Percentiles rank a stretch among this genome's conserved stretches.
phyloP scores from a whole-genome alignment of 345 rosid species.

The Citrus mangshanensis region DNA sequence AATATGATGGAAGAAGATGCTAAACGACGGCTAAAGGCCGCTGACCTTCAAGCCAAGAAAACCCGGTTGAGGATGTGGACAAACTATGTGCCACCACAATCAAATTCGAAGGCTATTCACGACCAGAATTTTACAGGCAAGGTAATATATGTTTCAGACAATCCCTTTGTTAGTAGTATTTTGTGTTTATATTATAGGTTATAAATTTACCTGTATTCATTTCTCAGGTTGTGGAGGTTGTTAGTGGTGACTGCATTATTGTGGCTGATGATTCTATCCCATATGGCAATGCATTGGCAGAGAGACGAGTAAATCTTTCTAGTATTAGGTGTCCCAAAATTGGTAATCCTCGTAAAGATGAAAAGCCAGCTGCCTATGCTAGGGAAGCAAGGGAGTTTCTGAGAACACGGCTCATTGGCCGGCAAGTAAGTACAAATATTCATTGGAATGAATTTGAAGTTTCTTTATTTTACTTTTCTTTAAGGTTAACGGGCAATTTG shows the following conservation, averaged over 20 bases:
- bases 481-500: not conserved
- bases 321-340: constrained; percentile 92
- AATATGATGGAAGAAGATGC: constrained; percentile 97
- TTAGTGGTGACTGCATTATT: constrained; percentile 89
- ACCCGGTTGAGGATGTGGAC: constrained; percentile 76
- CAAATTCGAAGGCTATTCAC: constrained; percentile 86
- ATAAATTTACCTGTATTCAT: not conserved
- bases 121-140: constrained; percentile 89
- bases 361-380: constrained; percentile 91
- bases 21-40: constrained; percentile 64
- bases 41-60: constrained; percentile 93
- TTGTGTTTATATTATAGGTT: not conserved
- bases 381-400: constrained; percentile 89
- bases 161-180: not conserved
- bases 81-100: constrained; percentile 76
- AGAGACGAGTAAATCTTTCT: constrained; percentile 84
- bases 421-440: constrained; percentile 44
- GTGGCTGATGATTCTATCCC: constrained; percentile 94
- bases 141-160: constrained; percentile 36
- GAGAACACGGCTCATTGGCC: constrained; percentile 76
- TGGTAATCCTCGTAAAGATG: constrained; percentile 84
- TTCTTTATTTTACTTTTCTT: not conserved
- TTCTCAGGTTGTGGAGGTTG: constrained; percentile 87
- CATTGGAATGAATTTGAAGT: not conserved
- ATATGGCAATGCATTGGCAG: constrained; percentile 78